Conservation (phyloP, 768 basidiomycete species). For the Termitomyces sp. region DNA sequence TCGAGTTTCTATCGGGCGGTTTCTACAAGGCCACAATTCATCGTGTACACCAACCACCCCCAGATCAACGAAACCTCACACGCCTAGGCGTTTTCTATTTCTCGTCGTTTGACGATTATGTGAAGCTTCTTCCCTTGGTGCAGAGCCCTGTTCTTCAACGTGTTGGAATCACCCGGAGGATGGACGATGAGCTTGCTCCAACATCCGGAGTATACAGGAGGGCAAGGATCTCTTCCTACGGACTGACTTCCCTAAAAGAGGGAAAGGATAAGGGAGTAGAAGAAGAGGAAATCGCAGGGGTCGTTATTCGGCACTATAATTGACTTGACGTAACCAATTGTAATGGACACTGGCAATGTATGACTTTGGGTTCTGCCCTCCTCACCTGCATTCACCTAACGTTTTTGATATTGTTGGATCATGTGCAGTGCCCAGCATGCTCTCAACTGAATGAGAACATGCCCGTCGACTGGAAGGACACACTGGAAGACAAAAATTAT, state of each 20-base stretch:
- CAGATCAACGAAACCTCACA: constrained; percentile 36
- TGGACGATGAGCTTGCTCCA: constrained; percentile 33
- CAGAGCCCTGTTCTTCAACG: constrained; percentile 41
- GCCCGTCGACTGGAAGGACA: too few species aligned
- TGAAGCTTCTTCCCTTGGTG: constrained; percentile 32
- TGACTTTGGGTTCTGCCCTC: too few species aligned
- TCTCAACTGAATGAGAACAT: too few species aligned
- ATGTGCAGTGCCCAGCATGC: too few species aligned
- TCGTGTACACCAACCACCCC: constrained; percentile 45
- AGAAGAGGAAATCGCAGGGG: constrained; percentile 42
- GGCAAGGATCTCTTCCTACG: constrained; percentile 38
- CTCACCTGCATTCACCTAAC: too few species aligned
- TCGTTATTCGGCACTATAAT: constrained; percentile 42
- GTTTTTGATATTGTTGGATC: too few species aligned
- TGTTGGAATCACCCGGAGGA: constrained; percentile 29
- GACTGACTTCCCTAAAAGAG: constrained; percentile 26
- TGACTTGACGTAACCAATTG: background rate
- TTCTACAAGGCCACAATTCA: constrained; percentile 46
- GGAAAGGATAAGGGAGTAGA: constrained; percentile 33
- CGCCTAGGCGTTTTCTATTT: constrained; percentile 49
- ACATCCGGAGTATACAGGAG: constrained; percentile 39
- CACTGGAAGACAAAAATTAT: too few species aligned
- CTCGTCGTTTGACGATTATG: constrained; percentile 39
- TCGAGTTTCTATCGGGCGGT: constrained; percentile 47
- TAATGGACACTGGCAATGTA: background rate